A percentile compares a stretch with the other conserved stretches of the same genome.
These are phyloP conservation scores for Didymella sp. DNA, from an alignment of 2,329 filamentous ascomycete genomes.

Conservation along the genomic window DNA sequence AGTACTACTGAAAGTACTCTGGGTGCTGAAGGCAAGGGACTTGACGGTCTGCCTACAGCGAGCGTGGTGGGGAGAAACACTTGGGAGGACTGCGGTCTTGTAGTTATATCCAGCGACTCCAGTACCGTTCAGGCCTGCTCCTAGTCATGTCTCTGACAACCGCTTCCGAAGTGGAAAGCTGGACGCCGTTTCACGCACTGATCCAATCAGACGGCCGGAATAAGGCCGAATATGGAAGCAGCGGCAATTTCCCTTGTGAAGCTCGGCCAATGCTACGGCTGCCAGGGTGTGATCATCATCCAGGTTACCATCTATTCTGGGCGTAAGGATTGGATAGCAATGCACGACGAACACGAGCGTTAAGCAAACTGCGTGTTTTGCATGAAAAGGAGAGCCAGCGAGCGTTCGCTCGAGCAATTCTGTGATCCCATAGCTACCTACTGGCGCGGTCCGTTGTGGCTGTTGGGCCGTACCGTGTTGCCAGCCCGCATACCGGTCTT, in stretches of 20 bases:
- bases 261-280: constrained; percentile 32
- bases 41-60: constrained; percentile 36
- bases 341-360: constrained; percentile 16
- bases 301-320: constrained; percentile 35
- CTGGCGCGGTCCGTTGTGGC: not conserved
- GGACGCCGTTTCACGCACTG: constrained; percentile 17
- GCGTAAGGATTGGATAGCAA: constrained; percentile 27
- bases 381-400: not conserved
- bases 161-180: constrained; percentile 19
- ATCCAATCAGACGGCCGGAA: constrained; percentile 7
- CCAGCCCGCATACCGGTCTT: not conserved
- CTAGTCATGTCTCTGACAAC: constrained; percentile 26
- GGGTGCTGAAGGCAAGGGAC: constrained; percentile 35
- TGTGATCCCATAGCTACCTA: not conserved
- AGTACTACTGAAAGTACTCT: constrained; percentile 24
- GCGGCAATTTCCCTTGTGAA: constrained; percentile 37
- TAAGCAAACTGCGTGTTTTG: constrained; percentile 20
- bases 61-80: constrained; percentile 24
- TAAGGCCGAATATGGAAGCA: constrained; percentile 27
- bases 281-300: constrained; percentile 32
- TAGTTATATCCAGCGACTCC: constrained; percentile 27
- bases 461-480: not conserved
- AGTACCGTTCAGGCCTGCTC: constrained; percentile 13
- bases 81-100: constrained; percentile 30
- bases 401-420: constrained; percentile 16